These are phyloP conservation scores for Acidiella bohemica DNA, from an alignment of 495 filamentous ascomycete species.

Conservation along the genomic window DNA sequence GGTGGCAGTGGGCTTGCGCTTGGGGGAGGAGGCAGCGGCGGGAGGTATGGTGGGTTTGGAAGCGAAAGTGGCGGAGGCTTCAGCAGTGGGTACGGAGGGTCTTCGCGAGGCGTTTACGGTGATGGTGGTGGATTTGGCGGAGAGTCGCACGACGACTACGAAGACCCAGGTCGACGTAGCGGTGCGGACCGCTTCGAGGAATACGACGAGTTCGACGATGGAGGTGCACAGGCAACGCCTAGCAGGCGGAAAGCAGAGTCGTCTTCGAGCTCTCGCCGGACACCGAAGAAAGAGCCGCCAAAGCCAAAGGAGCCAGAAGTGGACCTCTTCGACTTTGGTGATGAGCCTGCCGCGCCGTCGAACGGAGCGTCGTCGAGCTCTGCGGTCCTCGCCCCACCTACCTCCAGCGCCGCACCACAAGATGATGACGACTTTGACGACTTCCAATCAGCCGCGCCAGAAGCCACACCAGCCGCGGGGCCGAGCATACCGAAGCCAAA, in stretches of 20 bases:
- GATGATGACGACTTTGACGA: slow-evolving; percentile 95
- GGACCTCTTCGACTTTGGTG: slow-evolving; percentile 75
- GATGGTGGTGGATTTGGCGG: slow-evolving; percentile 84
- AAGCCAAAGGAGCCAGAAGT: slow-evolving; percentile 75
- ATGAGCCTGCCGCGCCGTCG: slow-evolving; percentile 37
- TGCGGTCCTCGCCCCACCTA: slow-evolving; percentile 27
- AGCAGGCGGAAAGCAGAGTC: slow-evolving; percentile 36
- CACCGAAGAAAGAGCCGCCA: slow-evolving; percentile 43
- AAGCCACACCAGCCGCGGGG: slow-evolving; percentile 29
- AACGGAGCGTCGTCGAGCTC: slow-evolving; percentile 6
- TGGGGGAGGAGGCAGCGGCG: slow-evolving; percentile 31
- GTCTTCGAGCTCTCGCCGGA: slow-evolving; percentile 33
- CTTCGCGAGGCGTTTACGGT: slow-evolving; percentile 64
- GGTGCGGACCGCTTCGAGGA: slow-evolving; percentile 76
- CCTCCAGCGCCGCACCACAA: slow-evolving; percentile 36
- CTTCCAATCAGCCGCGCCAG: slow-evolving; percentile 80
- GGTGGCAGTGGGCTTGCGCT: slow-evolving; percentile 52
- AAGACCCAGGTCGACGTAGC: slow-evolving; percentile 21
- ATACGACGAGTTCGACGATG: slow-evolving; percentile 92
- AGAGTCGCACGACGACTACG: slow-evolving; percentile 49
- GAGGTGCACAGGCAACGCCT: slow-evolving; percentile 34
- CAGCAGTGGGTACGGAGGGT: slow-evolving; percentile 54
- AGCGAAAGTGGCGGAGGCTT: slow-evolving; percentile 54
- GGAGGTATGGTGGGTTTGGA: slow-evolving; percentile 80
- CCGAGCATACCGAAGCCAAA: slow-evolving; percentile 24